Conservation (phyloP, 2,329 filamentous ascomycete species). For the Tolypocladium nubicola region DNA sequence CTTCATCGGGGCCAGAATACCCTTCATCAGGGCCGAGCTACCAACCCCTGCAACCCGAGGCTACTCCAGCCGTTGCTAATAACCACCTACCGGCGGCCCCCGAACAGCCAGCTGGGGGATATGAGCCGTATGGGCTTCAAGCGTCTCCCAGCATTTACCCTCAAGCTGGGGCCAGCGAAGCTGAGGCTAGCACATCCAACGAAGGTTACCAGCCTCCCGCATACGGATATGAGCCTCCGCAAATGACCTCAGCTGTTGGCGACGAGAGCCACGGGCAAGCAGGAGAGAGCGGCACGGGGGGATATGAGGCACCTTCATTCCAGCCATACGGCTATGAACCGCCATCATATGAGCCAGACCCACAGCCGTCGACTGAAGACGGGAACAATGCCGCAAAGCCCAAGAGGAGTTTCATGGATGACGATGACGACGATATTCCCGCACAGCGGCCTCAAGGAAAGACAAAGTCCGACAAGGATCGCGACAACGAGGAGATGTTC, state of each 20-base stretch:
- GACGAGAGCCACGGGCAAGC: slow-evolving; percentile 6
- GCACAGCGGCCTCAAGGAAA: slow-evolving; percentile 41
- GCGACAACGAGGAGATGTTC: slow-evolving; percentile 77
- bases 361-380: slow-evolving; percentile 25
- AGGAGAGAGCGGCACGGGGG: slow-evolving; percentile 23
- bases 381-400: slow-evolving; percentile 42
- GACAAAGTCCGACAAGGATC: slow-evolving; percentile 57
- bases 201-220: slow-evolving; percentile 33
- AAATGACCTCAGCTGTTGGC: slow-evolving; percentile 15
- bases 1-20: slow-evolving; percentile 4
- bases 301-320: slow-evolving; percentile 53
- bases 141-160: slow-evolving; percentile 12
- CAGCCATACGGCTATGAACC: slow-evolving; percentile 49
- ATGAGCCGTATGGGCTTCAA: slow-evolving; percentile 18
- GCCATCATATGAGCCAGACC: slow-evolving; percentile 44
- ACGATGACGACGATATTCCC: slow-evolving; percentile 65
- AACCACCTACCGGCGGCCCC: neutral
- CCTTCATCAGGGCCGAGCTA: slow-evolving; percentile 13
- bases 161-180: slow-evolving; percentile 1
- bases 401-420: slow-evolving; percentile 72
- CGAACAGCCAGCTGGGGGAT: slow-evolving; percentile 8
- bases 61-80: neutral
- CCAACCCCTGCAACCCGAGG: slow-evolving; percentile 7
- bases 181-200: slow-evolving; percentile 9
- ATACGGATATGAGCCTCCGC: slow-evolving; percentile 42